Base-by-base conservation (phyloP, 331 rosid genomes). In the Pyrus hybrid region DNA sequence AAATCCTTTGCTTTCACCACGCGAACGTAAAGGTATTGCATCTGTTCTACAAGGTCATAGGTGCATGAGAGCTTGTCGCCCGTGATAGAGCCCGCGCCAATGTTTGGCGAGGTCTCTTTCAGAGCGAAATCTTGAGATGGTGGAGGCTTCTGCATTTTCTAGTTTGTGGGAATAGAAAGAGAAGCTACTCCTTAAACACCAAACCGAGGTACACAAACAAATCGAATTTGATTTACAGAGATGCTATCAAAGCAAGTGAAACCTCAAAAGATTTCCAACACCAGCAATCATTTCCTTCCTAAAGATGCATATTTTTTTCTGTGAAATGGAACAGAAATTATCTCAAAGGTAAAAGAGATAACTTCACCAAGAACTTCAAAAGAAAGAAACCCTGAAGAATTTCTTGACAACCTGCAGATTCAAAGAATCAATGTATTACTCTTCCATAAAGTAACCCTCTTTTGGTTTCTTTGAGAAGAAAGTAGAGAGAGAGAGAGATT, bases 51-150 rank as follows among this genome's bases (percentile, higher is more conserved):
- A 41, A 85, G 88, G 63, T 85, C 88, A 77, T 85, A 85, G 63
- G 88, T 58, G 79, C 81, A 80, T 16, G 86, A 75, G 68, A 85
- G 88, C 87, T 93, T 93, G 82, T 93, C 92, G 43, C 81, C 70
- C 4, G 71, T 77, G 58, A 88, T 12, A 9, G 91, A 65, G 11
- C 90, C 89, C 6, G 93, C 96, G 5, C 97, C 97, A 64, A 91
- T 93, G 61, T 93, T 93, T 43, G 98, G 98, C 0, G 88, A 82
- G 26, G 97, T 93, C 87, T 91, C 96, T 81, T 89, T 93, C 54
- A 93, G 79, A 77, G 93, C 87, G 43, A 91, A 93, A 21, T 93
- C 98, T 64, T 75, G 80, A 18, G 85, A 54, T 70, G 83, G 92
- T 7, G 86, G 82, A 68, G 88, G 81, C 87, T 89, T 93, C 93